Percentiles rank a stretch among this genome's conserved stretches.
Evolutionary conservation across 768 basidiomycete species (phyloP).

Genomic region (Russula earlei): DNA sequence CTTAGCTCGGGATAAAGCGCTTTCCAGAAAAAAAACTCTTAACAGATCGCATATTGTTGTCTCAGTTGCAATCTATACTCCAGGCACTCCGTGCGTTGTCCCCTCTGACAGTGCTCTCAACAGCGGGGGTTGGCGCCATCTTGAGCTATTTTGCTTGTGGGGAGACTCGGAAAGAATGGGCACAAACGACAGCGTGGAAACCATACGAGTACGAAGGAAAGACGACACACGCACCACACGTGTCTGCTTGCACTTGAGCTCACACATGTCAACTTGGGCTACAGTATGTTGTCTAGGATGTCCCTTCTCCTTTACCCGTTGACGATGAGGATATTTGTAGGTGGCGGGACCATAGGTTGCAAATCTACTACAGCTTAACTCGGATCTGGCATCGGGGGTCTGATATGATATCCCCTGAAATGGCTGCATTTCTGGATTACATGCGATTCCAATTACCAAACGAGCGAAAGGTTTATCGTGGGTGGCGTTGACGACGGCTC

Average conservation of each 20-base stretch:
- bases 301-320: neutral
- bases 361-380: conserved; percentile 14
- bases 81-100: conserved; percentile 13
- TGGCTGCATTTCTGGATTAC: conserved; percentile 41
- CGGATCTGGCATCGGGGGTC: conserved; percentile 26
- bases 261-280: conserved; percentile 52
- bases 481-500: conserved; percentile 76
- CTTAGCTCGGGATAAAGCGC: no score
- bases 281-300: conserved; percentile 27
- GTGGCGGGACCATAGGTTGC: conserved; percentile 26
- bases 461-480: conserved; percentile 52
- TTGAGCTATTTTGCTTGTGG: neutral
- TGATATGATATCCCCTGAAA: conserved; percentile 39
- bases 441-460: conserved; percentile 45
- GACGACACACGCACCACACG: conserved; percentile 16
- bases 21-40: no score
- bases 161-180: conserved; percentile 13
- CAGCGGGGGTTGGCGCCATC: conserved; percentile 1
- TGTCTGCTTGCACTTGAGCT: conserved; percentile 41
- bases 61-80: neutral
- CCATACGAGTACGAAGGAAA: conserved; percentile 7
- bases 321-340: conserved; percentile 16
- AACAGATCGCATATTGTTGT: conserved; percentile 15
- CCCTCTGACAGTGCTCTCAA: conserved; percentile 20
- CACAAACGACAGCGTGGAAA: conserved; percentile 24